Percentiles rank a stretch among this genome's conserved stretches.
These are phyloP conservation scores for Margaritispora aquatica DNA, from an alignment of 495 filamentous ascomycete species.

Conservation along the genomic window DNA sequence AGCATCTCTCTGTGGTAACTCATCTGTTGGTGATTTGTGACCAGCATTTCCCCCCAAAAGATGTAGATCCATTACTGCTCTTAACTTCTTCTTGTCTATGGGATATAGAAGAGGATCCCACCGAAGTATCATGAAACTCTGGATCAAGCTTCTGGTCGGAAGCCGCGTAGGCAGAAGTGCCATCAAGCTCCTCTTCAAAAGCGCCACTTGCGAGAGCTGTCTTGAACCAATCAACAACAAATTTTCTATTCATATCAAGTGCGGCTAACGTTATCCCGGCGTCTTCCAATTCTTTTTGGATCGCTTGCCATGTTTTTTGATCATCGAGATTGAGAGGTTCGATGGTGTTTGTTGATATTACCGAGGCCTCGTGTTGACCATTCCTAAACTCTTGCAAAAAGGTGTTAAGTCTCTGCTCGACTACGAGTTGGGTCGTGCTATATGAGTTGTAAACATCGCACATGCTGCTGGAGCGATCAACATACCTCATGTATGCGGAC, in stretches of 20 bases:
- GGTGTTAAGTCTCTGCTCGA: slow-evolving; percentile 6
- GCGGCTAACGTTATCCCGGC: slow-evolving; percentile 27
- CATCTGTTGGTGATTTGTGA: too few species aligned
- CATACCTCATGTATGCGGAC: neutral
- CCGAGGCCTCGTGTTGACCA: slow-evolving; percentile 3
- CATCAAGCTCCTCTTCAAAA: neutral
- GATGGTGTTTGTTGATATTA: neutral
- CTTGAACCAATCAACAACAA: slow-evolving; percentile 28
- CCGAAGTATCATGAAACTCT: too few species aligned
- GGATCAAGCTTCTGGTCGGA: too few species aligned
- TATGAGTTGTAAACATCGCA: neutral
- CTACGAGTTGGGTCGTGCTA: neutral
- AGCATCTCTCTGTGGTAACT: too few species aligned
- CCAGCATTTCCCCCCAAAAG: too few species aligned
- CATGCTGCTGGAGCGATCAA: neutral
- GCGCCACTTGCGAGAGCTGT: slow-evolving; percentile 26
- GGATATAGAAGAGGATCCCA: too few species aligned
- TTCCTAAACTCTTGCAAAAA: slow-evolving; percentile 4
- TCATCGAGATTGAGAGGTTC: slow-evolving; percentile 20
- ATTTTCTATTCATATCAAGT: slow-evolving; percentile 32
- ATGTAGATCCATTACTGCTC: too few species aligned
- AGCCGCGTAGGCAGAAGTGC: too few species aligned
- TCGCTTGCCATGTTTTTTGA: slow-evolving; percentile 8
- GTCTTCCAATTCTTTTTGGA: neutral
- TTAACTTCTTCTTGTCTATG: too few species aligned